Evolutionary conservation across 2,329 filamentous ascomycete genomes (phyloP), one percentile per base, ranked within the genome.

Genomic region (Thermomyces lanuginosus): DNA sequence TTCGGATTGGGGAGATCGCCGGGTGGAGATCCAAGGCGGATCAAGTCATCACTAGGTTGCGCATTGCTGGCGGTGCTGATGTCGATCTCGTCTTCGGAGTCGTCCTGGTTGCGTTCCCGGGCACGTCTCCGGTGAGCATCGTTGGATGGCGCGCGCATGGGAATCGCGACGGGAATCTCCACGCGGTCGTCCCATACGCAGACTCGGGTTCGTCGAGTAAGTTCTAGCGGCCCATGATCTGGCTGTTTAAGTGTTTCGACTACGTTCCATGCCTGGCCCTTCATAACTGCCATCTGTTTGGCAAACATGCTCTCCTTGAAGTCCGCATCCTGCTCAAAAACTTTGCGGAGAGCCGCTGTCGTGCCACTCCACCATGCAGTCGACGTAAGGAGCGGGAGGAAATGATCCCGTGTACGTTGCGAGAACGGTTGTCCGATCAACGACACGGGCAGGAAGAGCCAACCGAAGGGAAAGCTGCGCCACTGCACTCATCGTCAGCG

Each of bases 241-340:
- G 72, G 64, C 10, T 79, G 79, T 51, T 98, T 98, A 34, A 98
- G 65, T 1, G 89, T 93, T 58, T 98, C 89, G 4, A 98, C 89
- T 0, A 98, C 89, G 48, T 98, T 98, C 83, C 89, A 98, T 1
- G 89, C 89, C 49, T 98, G 89, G 7, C 89, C 89, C 55, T 98
- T 98, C 82, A 98, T 92, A 32, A 98, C 89, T 1, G 89, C 86
- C 35, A 98, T 91, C 47, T 98, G 89, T 39, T 81, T 74, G n/a
- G 82, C 82, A 56, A 92, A 98, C 89, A 98, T 98, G 54, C 81
- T 77, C 57, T 98, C 89, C 49, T 95, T 82, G 53, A 98, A 98
- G 54, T 98, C 89, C 2, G 76, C 73, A 51, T 98, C 89, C 47
- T 91, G 72, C 38, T 81, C 76, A 49, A 98, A 98, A 23, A 93